Conservation (phyloP, 495 filamentous ascomycete species). For the Tricharina praecox region DNA sequence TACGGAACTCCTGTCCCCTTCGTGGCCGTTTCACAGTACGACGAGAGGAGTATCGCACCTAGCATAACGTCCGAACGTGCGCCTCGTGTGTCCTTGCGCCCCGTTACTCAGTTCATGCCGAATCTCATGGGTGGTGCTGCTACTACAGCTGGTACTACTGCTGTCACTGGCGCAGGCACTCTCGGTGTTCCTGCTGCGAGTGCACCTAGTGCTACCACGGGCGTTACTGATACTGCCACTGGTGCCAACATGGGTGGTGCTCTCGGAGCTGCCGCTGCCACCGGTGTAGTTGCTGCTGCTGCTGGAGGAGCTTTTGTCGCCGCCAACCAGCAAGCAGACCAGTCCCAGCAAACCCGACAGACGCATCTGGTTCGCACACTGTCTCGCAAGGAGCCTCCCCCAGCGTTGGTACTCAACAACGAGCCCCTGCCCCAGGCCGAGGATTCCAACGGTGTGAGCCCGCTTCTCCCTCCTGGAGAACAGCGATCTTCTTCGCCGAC, state of each 20-base stretch:
- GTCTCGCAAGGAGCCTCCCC: slow-evolving; percentile 22
- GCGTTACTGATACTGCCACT: too few relatives aligned
- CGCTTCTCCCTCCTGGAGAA: not conserved
- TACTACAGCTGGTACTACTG: not conserved
- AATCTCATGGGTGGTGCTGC: slow-evolving; percentile 32
- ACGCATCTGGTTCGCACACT: slow-evolving; percentile 13
- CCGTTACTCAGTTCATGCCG: slow-evolving; percentile 73
- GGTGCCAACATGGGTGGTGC: too few relatives aligned
- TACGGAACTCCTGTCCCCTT: slow-evolving; percentile 23
- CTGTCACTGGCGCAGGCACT: slow-evolving; percentile 6
- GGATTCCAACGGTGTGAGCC: not conserved
- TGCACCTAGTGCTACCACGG: too few relatives aligned
- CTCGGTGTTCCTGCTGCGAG: slow-evolving; percentile 9
- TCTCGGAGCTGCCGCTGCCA: too few relatives aligned
- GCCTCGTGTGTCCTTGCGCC: slow-evolving; percentile 68
- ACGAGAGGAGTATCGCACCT: slow-evolving; percentile 20
- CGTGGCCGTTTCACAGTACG: not conserved
- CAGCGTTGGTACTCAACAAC: slow-evolving; percentile 15
- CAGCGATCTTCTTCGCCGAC: slow-evolving; percentile 18
- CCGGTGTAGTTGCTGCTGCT: not conserved
- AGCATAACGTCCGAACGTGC: slow-evolving; percentile 34
- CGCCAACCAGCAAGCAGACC: not conserved
- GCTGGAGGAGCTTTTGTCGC: not conserved
- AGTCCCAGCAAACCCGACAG: not conserved
- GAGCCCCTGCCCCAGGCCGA: not conserved